Base-by-base conservation (phyloP, 2,329 filamentous ascomycete species). In the Sclerotinia spermophila region DNA sequence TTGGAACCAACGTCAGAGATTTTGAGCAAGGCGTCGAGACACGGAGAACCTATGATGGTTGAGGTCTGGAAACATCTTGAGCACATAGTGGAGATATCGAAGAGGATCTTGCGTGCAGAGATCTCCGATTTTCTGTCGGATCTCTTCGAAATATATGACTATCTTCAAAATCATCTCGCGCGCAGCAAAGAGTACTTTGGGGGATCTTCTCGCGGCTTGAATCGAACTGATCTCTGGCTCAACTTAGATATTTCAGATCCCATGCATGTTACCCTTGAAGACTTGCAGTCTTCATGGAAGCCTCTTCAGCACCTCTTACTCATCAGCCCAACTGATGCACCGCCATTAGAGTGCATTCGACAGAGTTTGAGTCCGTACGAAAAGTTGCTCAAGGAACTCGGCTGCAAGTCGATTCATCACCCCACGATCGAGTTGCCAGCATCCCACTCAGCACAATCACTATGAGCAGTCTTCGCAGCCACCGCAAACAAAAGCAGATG, bases 281-380 rank as follows among this genome's bases (percentile, higher is more conserved):
- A 77, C 27, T 42, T 78, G n/a, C 19, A 40, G 24, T 60, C 55
- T 27, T 74, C 71, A 15, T 78, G 76, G 77, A 64, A 71, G 8
- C 64, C 56, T 3, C 61, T 75, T n/a, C 45, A 72, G 5, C 48
- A 74, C 2, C 73, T 78, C 2, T 71, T 77, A 3, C 61, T 77
- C 4, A 75, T 72, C 0, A 78, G 74, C 56, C 75, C 76, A 1
- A 73, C 64, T 30, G 77, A 78, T 71, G 71, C 73, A 13, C 75
- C 75, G 0, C 45, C 51, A 2, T 65, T 75, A 2, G 74, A 76
- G 70, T 74, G 75, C 15, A 71, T 78, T 7, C 61, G 73, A 42
- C 68, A 66, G 27, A 68, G 72, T 21, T 58, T 78, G 27, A 75
- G 72, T 59, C 73, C 59, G 1, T 77, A 73, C 48, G 72, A 76